Evolutionary conservation across 129 eudicot genomes (phyloP).

Genomic region (Sambucus nigra): DNA sequence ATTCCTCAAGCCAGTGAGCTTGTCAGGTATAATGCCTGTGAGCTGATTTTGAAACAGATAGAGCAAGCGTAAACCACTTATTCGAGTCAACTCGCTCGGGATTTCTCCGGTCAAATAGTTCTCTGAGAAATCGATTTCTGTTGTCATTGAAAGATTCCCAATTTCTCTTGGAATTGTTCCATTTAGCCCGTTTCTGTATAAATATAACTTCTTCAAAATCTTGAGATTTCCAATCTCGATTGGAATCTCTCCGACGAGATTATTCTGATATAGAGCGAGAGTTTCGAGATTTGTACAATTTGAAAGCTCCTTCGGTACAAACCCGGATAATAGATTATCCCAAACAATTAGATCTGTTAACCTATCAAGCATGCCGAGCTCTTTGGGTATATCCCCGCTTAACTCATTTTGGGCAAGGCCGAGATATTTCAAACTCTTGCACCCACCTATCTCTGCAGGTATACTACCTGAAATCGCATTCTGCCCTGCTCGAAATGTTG

Average conservation of each 20-base stretch:
- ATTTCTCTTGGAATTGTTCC: constrained; percentile 80
- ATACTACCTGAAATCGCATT: constrained; percentile 62
- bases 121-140: constrained; percentile 85
- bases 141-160: constrained; percentile 76
- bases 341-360: constrained; percentile 66
- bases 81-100: constrained; percentile 52
- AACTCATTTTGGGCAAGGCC: constrained; percentile 82
- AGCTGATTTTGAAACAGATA: constrained; percentile 76
- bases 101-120: constrained; percentile 65
- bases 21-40: constrained; percentile 65
- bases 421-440: constrained; percentile 40
- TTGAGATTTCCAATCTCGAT: constrained; percentile 50
- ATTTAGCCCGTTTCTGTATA: constrained; percentile 70
- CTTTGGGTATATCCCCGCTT: constrained; percentile 68
- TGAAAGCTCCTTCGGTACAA: constrained; percentile 62
- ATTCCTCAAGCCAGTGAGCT: constrained; percentile 50
- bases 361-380: constrained; percentile 54
- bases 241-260: constrained; percentile 73
- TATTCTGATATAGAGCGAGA: constrained; percentile 85
- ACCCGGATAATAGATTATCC: constrained; percentile 69
- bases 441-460: constrained; percentile 62
- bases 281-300: constrained; percentile 61
- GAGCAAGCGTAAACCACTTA: constrained; percentile 48
- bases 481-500: constrained; percentile 71
- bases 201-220: constrained; percentile 41